Percentiles rank a stretch among this genome's conserved stretches.
Evolutionary conservation across 352 stramenopile genomes (phyloP).

Genomic region (Phytophthora rubi): DNA sequence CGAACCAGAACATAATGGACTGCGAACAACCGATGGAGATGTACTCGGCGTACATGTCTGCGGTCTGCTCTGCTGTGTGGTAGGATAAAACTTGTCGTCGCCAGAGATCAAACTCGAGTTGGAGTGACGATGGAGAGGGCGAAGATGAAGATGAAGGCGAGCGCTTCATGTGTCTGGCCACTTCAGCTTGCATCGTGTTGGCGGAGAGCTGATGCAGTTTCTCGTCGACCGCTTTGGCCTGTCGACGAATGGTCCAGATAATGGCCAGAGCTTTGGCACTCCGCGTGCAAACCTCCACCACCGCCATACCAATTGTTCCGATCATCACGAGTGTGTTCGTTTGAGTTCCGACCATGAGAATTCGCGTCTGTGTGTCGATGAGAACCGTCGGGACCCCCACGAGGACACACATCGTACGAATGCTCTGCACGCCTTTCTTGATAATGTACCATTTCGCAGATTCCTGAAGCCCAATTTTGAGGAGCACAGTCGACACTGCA

Average conservation of each 20-base stretch:
- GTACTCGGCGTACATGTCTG: constrained; percentile 2
- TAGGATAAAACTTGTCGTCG: not conserved
- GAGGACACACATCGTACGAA: not conserved
- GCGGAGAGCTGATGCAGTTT: not conserved
- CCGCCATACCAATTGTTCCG: not conserved
- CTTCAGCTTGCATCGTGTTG: not conserved
- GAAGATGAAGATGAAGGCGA: not conserved
- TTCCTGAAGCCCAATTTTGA: not conserved
- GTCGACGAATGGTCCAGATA: not conserved
- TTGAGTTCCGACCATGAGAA: not conserved
- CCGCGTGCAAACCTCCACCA: not conserved
- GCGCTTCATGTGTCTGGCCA: not conserved
- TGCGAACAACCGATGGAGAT: not conserved
- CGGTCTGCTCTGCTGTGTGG: not conserved
- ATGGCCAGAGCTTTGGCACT: not conserved
- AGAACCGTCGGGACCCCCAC: constrained; percentile 1
- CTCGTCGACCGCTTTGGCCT: not conserved
- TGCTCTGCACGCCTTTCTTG: not conserved
- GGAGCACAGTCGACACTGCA: not conserved
- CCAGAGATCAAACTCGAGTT: not conserved
- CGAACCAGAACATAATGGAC: constrained; percentile 2
- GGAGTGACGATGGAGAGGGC: not conserved
- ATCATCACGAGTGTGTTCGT: not conserved
- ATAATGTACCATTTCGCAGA: not conserved
- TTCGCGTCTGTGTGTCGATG: not conserved